A percentile compares a stretch with the other conserved stretches of the same genome.
These are phyloP conservation scores for Leishmania amazonensis DNA, from an alignment of 208 protist species.

Conservation along the genomic window DNA sequence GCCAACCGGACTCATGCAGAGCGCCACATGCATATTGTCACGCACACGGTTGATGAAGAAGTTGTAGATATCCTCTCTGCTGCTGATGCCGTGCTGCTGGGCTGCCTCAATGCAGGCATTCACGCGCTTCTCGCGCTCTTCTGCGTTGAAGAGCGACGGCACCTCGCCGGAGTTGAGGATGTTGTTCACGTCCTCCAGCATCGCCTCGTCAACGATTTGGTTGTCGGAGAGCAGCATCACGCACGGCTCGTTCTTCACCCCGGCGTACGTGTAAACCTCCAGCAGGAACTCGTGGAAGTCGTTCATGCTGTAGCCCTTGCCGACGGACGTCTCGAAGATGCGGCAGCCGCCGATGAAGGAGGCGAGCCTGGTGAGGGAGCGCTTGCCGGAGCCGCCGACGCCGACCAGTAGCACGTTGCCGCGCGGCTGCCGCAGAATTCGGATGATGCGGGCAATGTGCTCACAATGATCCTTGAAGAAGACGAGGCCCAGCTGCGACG, in stretches of 20 bases:
- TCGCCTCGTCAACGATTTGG: conserved; percentile 95
- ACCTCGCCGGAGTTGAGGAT: conserved; percentile 98
- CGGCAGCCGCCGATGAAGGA: conserved; percentile 89
- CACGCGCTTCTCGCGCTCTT: conserved; percentile 96
- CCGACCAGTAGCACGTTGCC: conserved; percentile 97
- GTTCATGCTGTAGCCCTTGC: conserved; percentile 92
- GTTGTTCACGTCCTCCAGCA: conserved; percentile 98
- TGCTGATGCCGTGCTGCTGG: conserved; percentile 84
- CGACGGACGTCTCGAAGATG: conserved; percentile 93
- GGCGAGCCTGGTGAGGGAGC: conserved; percentile 95
- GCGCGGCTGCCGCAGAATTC: conserved; percentile 96
- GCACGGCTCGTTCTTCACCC: conserved; percentile 85
- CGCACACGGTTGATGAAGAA: conserved; percentile 96
- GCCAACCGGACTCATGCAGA: conserved; percentile 97
- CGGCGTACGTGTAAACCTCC: conserved; percentile 91
- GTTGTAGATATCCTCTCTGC: conserved; percentile 92
- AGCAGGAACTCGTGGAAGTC: conserved; percentile 94
- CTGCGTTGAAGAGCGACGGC: conserved; percentile 95
- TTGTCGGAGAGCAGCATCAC: conserved; percentile 96
- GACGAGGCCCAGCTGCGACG: conserved; percentile 80
- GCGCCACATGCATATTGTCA: conserved; percentile 96
- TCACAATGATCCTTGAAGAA: conserved; percentile 96
- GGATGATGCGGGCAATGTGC: conserved; percentile 96
- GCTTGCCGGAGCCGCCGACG: conserved; percentile 97
- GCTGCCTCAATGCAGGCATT: conserved; percentile 92